Percentiles rank a stretch among this genome's conserved stretches.
Evolutionary conservation across 371 early-diverging fungal genomes (phyloP).

Genomic region (Mortierella sp.): DNA sequence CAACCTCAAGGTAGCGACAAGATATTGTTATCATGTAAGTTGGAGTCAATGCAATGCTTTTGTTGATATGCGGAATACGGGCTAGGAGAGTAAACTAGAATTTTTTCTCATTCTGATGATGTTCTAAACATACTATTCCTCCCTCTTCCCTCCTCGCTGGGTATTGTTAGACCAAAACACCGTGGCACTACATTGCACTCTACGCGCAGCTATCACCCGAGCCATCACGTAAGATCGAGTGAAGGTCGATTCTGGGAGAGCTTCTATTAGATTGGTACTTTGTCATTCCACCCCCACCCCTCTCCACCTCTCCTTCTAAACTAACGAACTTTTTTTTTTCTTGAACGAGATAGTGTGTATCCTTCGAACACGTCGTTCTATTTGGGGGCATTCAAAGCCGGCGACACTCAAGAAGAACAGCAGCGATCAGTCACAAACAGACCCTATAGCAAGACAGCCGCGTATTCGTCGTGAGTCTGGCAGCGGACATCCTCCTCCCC

Average conservation of each 20-base stretch:
- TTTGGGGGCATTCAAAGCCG: not conserved
- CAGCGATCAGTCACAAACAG: too few relatives aligned
- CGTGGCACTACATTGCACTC: constrained; percentile 34
- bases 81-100: not conserved
- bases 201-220: constrained; percentile 11
- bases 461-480: not conserved
- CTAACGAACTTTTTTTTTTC: not conserved
- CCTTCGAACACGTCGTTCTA: constrained; percentile 6
- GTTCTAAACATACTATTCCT: too few relatives aligned
- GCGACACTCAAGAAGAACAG: not conserved
- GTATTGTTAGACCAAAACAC: not conserved
- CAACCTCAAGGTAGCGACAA: constrained; percentile 19
- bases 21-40: constrained; percentile 42
- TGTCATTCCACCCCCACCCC: not conserved
- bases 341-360: constrained; percentile 6
- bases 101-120: too few relatives aligned
- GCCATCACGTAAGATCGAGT: constrained; percentile 13
- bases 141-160: not conserved
- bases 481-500: not conserved
- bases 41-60: not conserved
- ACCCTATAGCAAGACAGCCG: not conserved
- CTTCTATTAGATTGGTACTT: not conserved
- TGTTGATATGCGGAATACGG: not conserved
- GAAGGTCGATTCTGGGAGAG: not conserved
- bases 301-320: not conserved